Percentiles rank a stretch among this genome's conserved stretches.
Conservation (phyloP, 352 stramenopile genomes). For the Globisporangium heterothallicum region DNA sequence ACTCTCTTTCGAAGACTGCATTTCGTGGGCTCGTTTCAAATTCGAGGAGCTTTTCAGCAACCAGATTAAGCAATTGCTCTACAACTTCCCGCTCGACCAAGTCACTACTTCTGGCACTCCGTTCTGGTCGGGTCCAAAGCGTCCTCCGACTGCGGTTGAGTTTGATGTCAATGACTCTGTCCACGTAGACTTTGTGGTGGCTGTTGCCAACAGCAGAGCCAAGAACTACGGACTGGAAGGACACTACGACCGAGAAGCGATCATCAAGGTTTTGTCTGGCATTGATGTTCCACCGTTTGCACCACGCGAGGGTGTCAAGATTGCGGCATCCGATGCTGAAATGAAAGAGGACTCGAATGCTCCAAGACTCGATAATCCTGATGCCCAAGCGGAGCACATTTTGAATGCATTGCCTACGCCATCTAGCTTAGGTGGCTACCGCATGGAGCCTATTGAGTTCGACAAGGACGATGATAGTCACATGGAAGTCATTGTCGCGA, state of each 20-base stretch:
- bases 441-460: constrained; percentile 95
- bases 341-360: constrained; percentile 78
- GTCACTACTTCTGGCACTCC: constrained; percentile 94
- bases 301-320: constrained; percentile 95
- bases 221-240: constrained; percentile 92
- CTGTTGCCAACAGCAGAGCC: constrained; percentile 93
- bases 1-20: constrained; percentile 95
- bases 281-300: constrained; percentile 93
- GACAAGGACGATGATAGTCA: constrained; percentile 98
- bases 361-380: constrained; percentile 54
- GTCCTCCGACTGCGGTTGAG: constrained; percentile 90
- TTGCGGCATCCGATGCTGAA: constrained; percentile 96
- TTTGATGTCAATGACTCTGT: constrained; percentile 91
- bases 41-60: constrained; percentile 99
- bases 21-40: constrained; percentile 95
- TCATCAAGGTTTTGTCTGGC: constrained; percentile 71
- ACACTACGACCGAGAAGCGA: constrained; percentile 41
- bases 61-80: constrained; percentile 96
- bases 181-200: constrained; percentile 96
- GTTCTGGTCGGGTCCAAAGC: constrained; percentile 98
- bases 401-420: constrained; percentile 81
- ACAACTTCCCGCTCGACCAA: constrained; percentile 98
- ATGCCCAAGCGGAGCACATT: constrained; percentile 72
- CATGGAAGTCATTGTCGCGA: constrained; percentile 97
- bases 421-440: constrained; percentile 80